phyloP scores from a whole-genome alignment of 257 asterid species.

The Prunella vulgaris region DNA sequence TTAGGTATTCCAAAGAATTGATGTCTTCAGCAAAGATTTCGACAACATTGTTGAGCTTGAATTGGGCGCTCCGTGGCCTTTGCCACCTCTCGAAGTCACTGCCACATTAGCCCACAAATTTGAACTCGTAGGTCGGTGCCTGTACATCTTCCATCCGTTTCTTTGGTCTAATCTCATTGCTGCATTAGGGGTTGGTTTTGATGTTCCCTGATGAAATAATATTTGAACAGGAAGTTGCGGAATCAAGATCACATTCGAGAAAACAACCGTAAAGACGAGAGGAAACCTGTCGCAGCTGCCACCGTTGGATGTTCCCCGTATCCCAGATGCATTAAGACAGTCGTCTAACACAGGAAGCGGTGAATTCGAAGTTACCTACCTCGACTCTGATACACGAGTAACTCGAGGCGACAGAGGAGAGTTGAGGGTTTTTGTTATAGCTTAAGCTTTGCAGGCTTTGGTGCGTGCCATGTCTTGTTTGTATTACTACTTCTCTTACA shows the following conservation, averaged over 20 bases:
- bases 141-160: background rate
- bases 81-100: conserved; percentile 72
- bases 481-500: background rate
- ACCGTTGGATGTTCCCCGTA: conserved; percentile 67
- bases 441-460: conserved; percentile 30
- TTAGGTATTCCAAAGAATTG: conserved; percentile 94
- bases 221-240: conserved; percentile 40
- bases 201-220: background rate
- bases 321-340: conserved; percentile 71
- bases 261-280: conserved; percentile 73
- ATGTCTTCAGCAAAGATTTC: conserved; percentile 72
- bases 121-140: conserved; percentile 57
- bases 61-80: conserved; percentile 91
- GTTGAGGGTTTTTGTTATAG: conserved; percentile 77
- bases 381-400: conserved; percentile 70
- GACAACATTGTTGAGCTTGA: conserved; percentile 92
- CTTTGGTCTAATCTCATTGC: background rate
- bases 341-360: conserved; percentile 72
- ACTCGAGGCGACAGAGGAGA: conserved; percentile 90
- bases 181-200: background rate
- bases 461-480: background rate
- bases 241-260: conserved; percentile 75
- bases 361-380: conserved; percentile 78
- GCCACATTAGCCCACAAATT: conserved; percentile 96
- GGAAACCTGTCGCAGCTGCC: conserved; percentile 88